These are phyloP conservation scores for Phytopythium helicoides DNA, from an alignment of 352 stramenopile genomes.

Conservation along the genomic window DNA sequence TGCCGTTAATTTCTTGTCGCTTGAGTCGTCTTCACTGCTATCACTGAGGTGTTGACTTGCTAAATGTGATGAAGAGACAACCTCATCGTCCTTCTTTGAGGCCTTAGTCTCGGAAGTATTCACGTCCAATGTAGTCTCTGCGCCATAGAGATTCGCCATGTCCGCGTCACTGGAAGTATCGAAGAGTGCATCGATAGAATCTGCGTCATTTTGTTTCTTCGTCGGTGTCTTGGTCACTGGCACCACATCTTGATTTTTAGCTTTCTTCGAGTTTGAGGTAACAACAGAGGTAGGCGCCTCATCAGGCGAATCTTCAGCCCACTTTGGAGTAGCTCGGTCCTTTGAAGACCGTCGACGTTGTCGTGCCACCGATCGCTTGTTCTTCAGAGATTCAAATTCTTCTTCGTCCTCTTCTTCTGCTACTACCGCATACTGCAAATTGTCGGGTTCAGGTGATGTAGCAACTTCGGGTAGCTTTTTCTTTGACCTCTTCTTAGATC, in stretches of 20 bases:
- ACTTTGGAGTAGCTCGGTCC: background rate
- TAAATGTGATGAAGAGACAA: too few relatives aligned
- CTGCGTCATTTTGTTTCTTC: slow-evolving; percentile 14
- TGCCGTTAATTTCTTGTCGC: too few relatives aligned
- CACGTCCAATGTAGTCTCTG: slow-evolving; percentile 1
- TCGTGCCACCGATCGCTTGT: background rate
- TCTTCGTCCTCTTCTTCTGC: slow-evolving; percentile 16
- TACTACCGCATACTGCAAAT: background rate
- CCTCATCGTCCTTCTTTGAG: background rate
- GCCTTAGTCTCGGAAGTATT: background rate
- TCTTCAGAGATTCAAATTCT: slow-evolving; percentile 18
- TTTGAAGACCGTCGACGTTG: slow-evolving; percentile 1
- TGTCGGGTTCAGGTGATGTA: background rate
- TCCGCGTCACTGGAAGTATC: slow-evolving; percentile 47
- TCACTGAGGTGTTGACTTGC: too few relatives aligned
- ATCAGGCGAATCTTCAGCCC: background rate
- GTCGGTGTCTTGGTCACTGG: slow-evolving; percentile 1
- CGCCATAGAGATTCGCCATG: slow-evolving; percentile 28
- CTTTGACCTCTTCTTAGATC: slow-evolving; percentile 9
- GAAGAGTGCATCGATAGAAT: slow-evolving; percentile 72
- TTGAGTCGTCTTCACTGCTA: too few relatives aligned
- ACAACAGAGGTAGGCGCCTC: background rate
- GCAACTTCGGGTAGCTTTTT: slow-evolving; percentile 12
- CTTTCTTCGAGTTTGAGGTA: background rate
- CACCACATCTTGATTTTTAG: background rate